phyloP scores from a whole-genome alignment of 495 filamentous ascomycete genomes.

The Aspergillus sclerotiicarbonarius region DNA sequence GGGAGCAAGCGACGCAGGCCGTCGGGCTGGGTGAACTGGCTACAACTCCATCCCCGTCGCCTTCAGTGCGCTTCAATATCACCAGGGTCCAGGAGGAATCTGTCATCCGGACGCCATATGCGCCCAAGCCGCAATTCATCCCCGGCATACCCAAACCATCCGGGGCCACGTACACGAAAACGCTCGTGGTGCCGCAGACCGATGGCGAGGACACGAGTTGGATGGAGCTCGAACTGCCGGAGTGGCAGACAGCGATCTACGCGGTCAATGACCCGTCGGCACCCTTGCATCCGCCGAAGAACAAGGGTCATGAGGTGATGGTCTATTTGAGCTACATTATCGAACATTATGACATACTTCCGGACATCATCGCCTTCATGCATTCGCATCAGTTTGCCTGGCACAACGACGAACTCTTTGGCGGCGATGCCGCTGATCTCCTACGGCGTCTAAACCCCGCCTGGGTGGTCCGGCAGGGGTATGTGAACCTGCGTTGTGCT shows the following conservation, averaged over 20 bases:
- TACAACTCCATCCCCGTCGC: constrained; percentile 15
- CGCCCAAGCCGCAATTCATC: constrained; percentile 34
- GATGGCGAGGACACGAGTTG: constrained; percentile 58
- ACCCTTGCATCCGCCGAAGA: constrained; percentile 61
- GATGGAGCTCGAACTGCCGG: constrained; percentile 55
- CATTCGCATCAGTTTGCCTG: constrained; percentile 65
- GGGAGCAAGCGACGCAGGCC: constrained; percentile 33
- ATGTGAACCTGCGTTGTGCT: constrained; percentile 64
- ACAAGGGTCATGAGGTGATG: constrained; percentile 78
- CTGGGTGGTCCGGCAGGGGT: constrained; percentile 56
- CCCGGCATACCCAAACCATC: constrained; percentile 43
- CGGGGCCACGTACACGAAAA: constrained; percentile 45
- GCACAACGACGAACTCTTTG: constrained; percentile 60
- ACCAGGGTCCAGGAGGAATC: constrained; percentile 17
- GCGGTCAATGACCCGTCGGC: constrained; percentile 61
- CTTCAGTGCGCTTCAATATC: constrained; percentile 22
- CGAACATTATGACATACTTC: constrained; percentile 66
- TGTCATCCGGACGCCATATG: constrained; percentile 17
- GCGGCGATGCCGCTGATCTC: constrained; percentile 50
- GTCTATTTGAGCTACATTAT: constrained; percentile 71
- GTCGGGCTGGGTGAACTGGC: constrained; percentile 38
- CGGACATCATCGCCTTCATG: constrained; percentile 68
- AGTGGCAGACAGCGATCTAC: constrained; percentile 61
- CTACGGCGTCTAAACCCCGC: constrained; percentile 52
- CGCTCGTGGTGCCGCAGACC: constrained; percentile 58